Base-by-base conservation (phyloP, 345 rosid species). In the Toxicodendron radicans region DNA sequence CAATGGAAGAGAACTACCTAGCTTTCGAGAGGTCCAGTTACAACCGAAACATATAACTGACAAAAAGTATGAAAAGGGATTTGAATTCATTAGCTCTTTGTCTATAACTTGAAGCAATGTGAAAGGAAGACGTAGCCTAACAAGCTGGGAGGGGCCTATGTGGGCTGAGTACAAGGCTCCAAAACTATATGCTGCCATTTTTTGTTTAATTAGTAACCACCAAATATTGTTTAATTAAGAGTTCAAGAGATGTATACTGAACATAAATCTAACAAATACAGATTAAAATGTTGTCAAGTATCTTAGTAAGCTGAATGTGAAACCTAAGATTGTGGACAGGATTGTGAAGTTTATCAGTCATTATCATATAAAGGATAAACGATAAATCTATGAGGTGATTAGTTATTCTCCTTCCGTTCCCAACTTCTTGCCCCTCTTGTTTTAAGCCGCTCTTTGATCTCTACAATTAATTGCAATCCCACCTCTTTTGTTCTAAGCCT, bases 381-480 rank as follows among this genome's bases (percentile, higher is more conserved):
- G 16, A 38, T 5, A 38, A 38, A 38, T 43, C 49, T 7, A 16
- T 17, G 35, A 20, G 52, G 33, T 14, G 38, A 70, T 38, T 70
- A 23, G 73, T 23, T 58, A 57, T 38, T 58, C 21, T 56, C 63
- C 49, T 38, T 43, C 73, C 30, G 10, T 16, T 27, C 33, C 73
- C 41, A 70, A 41, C 54, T 23, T 58, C 38, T 27, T 58, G 74
- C n/a, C 67, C 10, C 53, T 43, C 64, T 58, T 58, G 32, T 58
- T 71, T 45, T 56, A 21, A 16, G 64, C 33, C 38, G 21, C 48
- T 30, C 52, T 45, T 27, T 70, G 33, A 56, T 70, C 27, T 41
- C 49, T 17, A 23, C 24, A 23, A n/a, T 20, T 41, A 43, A 38
- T 8, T 10, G 16, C 30, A 63, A 41, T 58, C 38, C 23, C 43